Percentiles rank a stretch among this genome's conserved stretches.
These are phyloP conservation scores for Fusarium hainanense DNA, from an alignment of 2,329 filamentous ascomycete species.

Conservation along the genomic window DNA sequence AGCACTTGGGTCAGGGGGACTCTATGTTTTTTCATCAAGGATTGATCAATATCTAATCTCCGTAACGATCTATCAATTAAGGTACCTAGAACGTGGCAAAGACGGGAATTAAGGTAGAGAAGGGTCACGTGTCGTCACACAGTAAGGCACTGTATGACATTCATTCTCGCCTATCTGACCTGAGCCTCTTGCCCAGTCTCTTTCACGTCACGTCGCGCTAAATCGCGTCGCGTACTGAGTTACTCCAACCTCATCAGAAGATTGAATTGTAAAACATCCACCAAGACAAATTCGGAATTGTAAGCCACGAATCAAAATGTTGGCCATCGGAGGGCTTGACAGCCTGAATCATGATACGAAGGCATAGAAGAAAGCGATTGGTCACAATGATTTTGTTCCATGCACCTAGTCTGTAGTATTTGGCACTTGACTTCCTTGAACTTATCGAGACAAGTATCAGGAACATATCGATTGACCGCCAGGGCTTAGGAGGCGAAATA, in stretches of 20 bases:
- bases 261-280: neutral
- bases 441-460: neutral
- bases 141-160: slow-evolving; percentile 13
- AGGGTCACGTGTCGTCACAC: slow-evolving; percentile 26
- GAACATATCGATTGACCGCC: neutral
- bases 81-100: slow-evolving; percentile 25
- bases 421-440: neutral
- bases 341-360: neutral
- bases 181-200: neutral
- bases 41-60: slow-evolving; percentile 23
- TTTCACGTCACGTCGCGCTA: slow-evolving; percentile 17
- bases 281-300: neutral
- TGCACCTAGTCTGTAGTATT: neutral
- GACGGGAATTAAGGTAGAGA: slow-evolving; percentile 9
- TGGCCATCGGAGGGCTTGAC: neutral
- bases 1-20: slow-evolving; percentile 32
- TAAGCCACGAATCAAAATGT: slow-evolving; percentile 17
- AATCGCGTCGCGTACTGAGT: slow-evolving; percentile 27
- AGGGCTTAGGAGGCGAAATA: neutral
- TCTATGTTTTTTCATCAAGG: slow-evolving; percentile 18
- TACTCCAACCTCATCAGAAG: slow-evolving; percentile 6
- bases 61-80: slow-evolving; percentile 17
- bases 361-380: neutral
- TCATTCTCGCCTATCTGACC: neutral
- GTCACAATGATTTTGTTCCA: neutral